Conservation (phyloP, 2,329 filamentous ascomycete genomes). For the Mariannaea sp. region DNA sequence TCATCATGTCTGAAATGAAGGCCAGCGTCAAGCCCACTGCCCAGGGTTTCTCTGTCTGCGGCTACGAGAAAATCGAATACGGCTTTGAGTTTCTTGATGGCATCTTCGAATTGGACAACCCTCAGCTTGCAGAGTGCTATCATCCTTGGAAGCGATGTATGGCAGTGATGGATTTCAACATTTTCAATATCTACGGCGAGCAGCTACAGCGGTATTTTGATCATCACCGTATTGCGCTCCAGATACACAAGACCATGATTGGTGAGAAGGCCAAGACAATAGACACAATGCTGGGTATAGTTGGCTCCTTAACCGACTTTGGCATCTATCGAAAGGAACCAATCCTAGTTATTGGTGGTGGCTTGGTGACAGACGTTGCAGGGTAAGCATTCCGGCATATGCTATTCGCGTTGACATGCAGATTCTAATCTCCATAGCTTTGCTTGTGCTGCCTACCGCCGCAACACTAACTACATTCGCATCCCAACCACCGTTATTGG, state of each 20-base stretch:
- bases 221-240: slow-evolving; percentile 64
- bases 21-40: slow-evolving; percentile 67
- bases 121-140: slow-evolving; percentile 68
- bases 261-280: slow-evolving; percentile 77
- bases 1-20: slow-evolving; percentile 70
- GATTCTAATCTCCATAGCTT: slow-evolving; percentile 51
- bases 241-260: slow-evolving; percentile 74
- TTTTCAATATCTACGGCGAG: slow-evolving; percentile 69
- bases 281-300: slow-evolving; percentile 69
- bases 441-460: slow-evolving; percentile 72
- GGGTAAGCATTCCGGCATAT: slow-evolving; percentile 56
- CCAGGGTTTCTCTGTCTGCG: slow-evolving; percentile 71
- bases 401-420: slow-evolving; percentile 12
- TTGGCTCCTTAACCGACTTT: slow-evolving; percentile 76
- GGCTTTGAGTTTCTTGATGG: slow-evolving; percentile 75
- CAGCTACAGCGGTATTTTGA: slow-evolving; percentile 71
- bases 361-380: slow-evolving; percentile 74
- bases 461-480: slow-evolving; percentile 75
- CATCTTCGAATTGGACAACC: slow-evolving; percentile 65
- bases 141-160: slow-evolving; percentile 67
- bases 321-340: slow-evolving; percentile 72
- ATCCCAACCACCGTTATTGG: slow-evolving; percentile 77
- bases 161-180: slow-evolving; percentile 73
- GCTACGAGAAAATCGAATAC: slow-evolving; percentile 78
- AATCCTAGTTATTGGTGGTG: slow-evolving; percentile 69